Evolutionary conservation across 2,329 filamentous ascomycete species (phyloP), one percentile per base, ranked within the genome.

Genomic region (Fusarium beomiforme): DNA sequence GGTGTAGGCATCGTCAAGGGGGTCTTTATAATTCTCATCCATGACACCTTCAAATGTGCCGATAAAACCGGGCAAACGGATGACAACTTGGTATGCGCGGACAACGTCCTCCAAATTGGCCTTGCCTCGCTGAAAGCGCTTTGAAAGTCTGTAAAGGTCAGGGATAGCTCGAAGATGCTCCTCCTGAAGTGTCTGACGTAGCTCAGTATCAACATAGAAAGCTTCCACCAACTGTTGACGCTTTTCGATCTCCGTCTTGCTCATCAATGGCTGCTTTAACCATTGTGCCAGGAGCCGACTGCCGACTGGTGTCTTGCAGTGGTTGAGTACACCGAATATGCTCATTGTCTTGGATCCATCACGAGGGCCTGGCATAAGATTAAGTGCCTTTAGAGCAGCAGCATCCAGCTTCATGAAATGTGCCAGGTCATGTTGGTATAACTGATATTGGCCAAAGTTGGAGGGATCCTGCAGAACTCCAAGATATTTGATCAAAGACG

Each of bases 361-460:
- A 71, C 94, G 90, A 0, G 93, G 93, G 8, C 96, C 95, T 8
- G 96, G 97, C 95, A 99, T 98, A 39, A 99, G 87, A 76, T 99
- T 99, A 58, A 99, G 87, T 1, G 96, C 96, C 77, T 97, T 95
- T 44, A 99, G 85, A 1, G 96, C 96, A 2, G 96, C 94, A 1
- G 97, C 94, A 81, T 99, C 96, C 8, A 99, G 87, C 82, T 98
- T 99, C 96, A 99, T 99, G 80, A 94, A 99, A 77, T 99, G 95
- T 4, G 95, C 92, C 46, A 99, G 84, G 78, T 99, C 96, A 81
- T 99, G 96, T 81, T 99, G 96, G 78, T 98, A 99, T 19, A 99
- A 88, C 80, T 95, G 93, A 78, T 97, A 99, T 78, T 99, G 95
- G 6, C 97, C 96, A 80, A 98, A 98, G 81, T 99, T 99, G 60